Percentiles rank a stretch among this genome's conserved stretches.
These are phyloP conservation scores for Aspergillus neoniger DNA, from an alignment of 2,329 filamentous ascomycete genomes.

Conservation along the genomic window DNA sequence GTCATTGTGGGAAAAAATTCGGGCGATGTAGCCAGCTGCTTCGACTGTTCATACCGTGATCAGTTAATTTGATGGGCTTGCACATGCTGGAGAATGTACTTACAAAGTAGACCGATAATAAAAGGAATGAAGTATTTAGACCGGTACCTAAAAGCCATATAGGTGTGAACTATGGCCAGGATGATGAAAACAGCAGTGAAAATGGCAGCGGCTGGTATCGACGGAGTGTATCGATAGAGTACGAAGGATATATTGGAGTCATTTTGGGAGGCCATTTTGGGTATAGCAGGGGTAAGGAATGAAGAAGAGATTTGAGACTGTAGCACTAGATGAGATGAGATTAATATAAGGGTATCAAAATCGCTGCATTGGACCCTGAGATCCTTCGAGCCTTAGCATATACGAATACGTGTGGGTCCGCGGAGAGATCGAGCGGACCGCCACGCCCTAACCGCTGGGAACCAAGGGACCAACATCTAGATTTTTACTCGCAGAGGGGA, in stretches of 20 bases:
- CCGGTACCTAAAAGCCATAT: constrained; percentile 18
- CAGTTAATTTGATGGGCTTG: not conserved
- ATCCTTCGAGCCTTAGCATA: too few relatives aligned
- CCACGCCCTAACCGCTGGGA: too few relatives aligned
- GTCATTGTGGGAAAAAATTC: constrained; percentile 30
- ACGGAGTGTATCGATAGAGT: constrained; percentile 46
- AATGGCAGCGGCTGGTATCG: constrained; percentile 23
- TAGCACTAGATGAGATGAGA: too few relatives aligned
- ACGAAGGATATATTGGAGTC: not conserved
- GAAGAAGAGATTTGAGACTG: too few relatives aligned
- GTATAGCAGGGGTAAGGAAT: too few relatives aligned
- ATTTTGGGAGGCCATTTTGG: too few relatives aligned
- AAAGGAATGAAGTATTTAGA: constrained; percentile 36
- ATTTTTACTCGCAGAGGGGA: too few relatives aligned
- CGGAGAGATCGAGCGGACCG: too few relatives aligned
- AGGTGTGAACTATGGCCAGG: constrained; percentile 24
- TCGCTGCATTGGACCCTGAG: too few relatives aligned
- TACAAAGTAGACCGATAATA: constrained; percentile 36
- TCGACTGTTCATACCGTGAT: constrained; percentile 16
- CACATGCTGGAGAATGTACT: constrained; percentile 5
- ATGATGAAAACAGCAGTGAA: constrained; percentile 28
- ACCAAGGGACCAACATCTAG: too few relatives aligned
- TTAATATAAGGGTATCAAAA: too few relatives aligned
- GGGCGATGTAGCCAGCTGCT: constrained; percentile 29
- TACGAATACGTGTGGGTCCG: too few relatives aligned